These are phyloP conservation scores for Globisporangium viniferum DNA, from an alignment of 352 stramenopile species.

Conservation along the genomic window DNA sequence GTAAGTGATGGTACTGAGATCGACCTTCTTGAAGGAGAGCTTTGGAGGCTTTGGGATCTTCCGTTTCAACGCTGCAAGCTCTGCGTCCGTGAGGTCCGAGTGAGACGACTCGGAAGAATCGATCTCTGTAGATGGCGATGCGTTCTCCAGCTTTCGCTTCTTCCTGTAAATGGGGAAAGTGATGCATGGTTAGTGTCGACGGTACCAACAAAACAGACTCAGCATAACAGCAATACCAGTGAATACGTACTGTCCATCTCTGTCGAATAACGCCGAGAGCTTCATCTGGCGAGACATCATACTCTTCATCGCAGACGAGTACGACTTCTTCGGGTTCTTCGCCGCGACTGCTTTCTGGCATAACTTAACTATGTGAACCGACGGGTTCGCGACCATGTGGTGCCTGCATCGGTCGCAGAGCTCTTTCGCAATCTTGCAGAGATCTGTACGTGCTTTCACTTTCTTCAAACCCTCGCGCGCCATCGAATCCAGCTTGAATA, in stretches of 20 bases:
- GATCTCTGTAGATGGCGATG: slow-evolving; percentile 58
- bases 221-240: background rate
- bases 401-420: slow-evolving; percentile 73
- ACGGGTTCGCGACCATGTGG: slow-evolving; percentile 82
- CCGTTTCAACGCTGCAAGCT: slow-evolving; percentile 75
- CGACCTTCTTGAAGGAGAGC: slow-evolving; percentile 82
- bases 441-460: slow-evolving; percentile 47
- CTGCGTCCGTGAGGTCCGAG: slow-evolving; percentile 73
- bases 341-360: slow-evolving; percentile 68
- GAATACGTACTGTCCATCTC: slow-evolving; percentile 64
- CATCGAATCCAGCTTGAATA: slow-evolving; percentile 84
- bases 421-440: slow-evolving; percentile 75
- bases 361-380: slow-evolving; percentile 79
- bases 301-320: slow-evolving; percentile 83
- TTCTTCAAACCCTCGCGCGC: slow-evolving; percentile 64
- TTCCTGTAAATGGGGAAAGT: slow-evolving; percentile 41
- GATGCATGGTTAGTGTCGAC: slow-evolving; percentile 1
- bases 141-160: slow-evolving; percentile 66
- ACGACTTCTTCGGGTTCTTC: slow-evolving; percentile 76
- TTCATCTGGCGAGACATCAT: slow-evolving; percentile 86
- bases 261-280: slow-evolving; percentile 65
- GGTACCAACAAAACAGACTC: background rate
- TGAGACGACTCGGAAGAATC: slow-evolving; percentile 65
- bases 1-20: slow-evolving; percentile 82
- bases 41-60: slow-evolving; percentile 82